Percentiles rank a stretch among this genome's conserved stretches.
Conservation (phyloP, 805 yeast genomes). For the Kodamaea nitidulidarum region DNA sequence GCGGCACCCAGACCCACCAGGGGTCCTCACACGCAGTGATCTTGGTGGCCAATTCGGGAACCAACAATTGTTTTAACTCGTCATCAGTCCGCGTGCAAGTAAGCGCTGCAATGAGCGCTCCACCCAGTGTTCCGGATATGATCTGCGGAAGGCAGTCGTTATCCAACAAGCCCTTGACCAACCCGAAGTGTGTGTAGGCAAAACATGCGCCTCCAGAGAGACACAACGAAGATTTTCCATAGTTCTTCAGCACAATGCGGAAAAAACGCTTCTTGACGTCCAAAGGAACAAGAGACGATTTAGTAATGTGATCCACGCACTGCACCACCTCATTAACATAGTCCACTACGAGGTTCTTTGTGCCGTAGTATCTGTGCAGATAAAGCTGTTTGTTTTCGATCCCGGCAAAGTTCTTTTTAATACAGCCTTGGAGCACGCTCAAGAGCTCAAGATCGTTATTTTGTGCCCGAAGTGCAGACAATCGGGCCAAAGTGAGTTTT, state of each 20-base stretch:
- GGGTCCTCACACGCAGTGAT: slow-evolving; percentile 70
- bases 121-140: slow-evolving; percentile 77
- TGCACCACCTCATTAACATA: slow-evolving; percentile 51
- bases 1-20: slow-evolving; percentile 52
- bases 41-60: slow-evolving; percentile 57
- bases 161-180: slow-evolving; percentile 66
- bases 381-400: slow-evolving; percentile 68
- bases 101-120: slow-evolving; percentile 72
- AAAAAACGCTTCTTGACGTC: slow-evolving; percentile 50
- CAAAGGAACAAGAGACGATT: slow-evolving; percentile 32
- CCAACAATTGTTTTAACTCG: slow-evolving; percentile 53
- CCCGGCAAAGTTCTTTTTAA: slow-evolving; percentile 74
- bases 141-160: slow-evolving; percentile 63
- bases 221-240: slow-evolving; percentile 69
- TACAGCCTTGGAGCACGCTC: slow-evolving; percentile 58
- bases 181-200: slow-evolving; percentile 74
- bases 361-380: slow-evolving; percentile 72
- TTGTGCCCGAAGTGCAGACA: slow-evolving; percentile 32
- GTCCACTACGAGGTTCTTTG: slow-evolving; percentile 54
- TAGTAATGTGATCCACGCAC: slow-evolving; percentile 43
- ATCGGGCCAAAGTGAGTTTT: slow-evolving; percentile 41
- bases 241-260: slow-evolving; percentile 54
- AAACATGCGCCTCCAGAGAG: slow-evolving; percentile 79
- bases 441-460: slow-evolving; percentile 45
- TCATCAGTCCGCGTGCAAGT: slow-evolving; percentile 67